Evolutionary conservation across 2,329 filamentous ascomycete species (phyloP).

Genomic region (Ophioceras dolichostomum): DNA sequence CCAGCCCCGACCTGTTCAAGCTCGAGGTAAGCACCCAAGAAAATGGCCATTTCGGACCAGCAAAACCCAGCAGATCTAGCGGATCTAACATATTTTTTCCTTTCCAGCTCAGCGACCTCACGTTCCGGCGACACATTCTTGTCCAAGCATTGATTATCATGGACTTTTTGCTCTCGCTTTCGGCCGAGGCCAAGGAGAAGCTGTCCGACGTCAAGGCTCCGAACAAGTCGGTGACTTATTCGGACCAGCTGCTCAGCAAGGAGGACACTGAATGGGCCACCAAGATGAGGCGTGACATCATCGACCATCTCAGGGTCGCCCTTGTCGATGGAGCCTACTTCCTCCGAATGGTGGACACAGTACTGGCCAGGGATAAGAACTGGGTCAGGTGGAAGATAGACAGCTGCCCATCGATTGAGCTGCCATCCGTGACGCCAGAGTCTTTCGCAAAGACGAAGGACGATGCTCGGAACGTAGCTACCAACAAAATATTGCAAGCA

Average conservation of each 20-base stretch:
- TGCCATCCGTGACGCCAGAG: constrained; percentile 54
- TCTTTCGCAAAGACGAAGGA: constrained; percentile 60
- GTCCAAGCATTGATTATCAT: constrained; percentile 91
- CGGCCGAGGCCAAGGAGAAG: constrained; percentile 69
- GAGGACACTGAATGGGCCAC: constrained; percentile 85
- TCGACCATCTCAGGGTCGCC: constrained; percentile 57
- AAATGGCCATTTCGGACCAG: constrained; percentile 1
- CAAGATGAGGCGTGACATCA: constrained; percentile 66
- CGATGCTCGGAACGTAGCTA: constrained; percentile 51
- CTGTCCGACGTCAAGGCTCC: constrained; percentile 50
- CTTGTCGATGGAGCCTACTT: constrained; percentile 79
- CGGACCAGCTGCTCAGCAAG: constrained; percentile 60
- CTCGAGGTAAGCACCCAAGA: constrained; percentile 53
- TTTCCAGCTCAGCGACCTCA: constrained; percentile 73
- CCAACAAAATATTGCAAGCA: constrained; percentile 57
- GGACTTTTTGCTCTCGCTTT: constrained; percentile 89
- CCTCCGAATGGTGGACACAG: constrained; percentile 91
- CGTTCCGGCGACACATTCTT: constrained; percentile 86
- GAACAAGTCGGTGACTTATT: constrained; percentile 83
- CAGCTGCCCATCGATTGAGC: constrained; percentile 77
- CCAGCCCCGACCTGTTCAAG: constrained; percentile 92
- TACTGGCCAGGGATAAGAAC: constrained; percentile 91
- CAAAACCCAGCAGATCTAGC: too few relatives aligned
- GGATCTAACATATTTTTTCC: constrained; percentile 6
- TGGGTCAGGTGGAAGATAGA: constrained; percentile 99